Conservation (phyloP, 2,329 filamentous ascomycete species). For the Rugonectria rugulosa region DNA sequence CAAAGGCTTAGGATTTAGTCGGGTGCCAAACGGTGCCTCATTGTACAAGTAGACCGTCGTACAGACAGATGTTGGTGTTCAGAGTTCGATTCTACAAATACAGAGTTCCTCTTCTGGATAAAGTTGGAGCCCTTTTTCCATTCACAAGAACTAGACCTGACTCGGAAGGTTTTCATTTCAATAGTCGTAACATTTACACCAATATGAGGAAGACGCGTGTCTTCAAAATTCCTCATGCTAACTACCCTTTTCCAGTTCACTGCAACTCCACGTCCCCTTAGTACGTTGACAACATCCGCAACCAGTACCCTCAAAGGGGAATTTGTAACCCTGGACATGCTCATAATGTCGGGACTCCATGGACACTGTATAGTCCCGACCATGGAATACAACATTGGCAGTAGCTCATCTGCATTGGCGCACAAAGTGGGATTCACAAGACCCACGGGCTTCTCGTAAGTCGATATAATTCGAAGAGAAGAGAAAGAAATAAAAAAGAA, state of each 20-base stretch:
- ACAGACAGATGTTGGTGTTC: too few relatives aligned
- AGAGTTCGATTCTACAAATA: too few relatives aligned
- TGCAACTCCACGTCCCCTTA: slow-evolving; percentile 18
- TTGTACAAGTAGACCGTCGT: too few relatives aligned
- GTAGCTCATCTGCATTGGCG: slow-evolving; percentile 16
- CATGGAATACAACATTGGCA: slow-evolving; percentile 11
- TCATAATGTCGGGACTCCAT: slow-evolving; percentile 22
- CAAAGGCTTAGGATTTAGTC: too few relatives aligned
- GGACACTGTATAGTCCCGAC: slow-evolving; percentile 2
- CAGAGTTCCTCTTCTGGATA: background rate
- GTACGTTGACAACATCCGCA: slow-evolving; percentile 6
- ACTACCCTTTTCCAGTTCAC: slow-evolving; percentile 23
- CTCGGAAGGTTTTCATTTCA: slow-evolving; percentile 33
- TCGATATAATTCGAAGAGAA: slow-evolving; percentile 31
- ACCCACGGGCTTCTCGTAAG: slow-evolving; percentile 16
- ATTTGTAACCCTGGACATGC: slow-evolving; percentile 15
- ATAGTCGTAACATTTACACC: slow-evolving; percentile 37
- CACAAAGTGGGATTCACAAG: slow-evolving; percentile 17
- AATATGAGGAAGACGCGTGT: slow-evolving; percentile 26
- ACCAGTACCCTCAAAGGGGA: slow-evolving; percentile 21
- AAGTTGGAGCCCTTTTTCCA: slow-evolving; percentile 1
- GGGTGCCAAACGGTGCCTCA: too few relatives aligned
- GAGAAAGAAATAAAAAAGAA: slow-evolving; percentile 28
- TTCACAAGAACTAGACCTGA: slow-evolving; percentile 3
- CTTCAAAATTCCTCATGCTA: slow-evolving; percentile 25